Evolutionary conservation across 2,329 filamentous ascomycete genomes (phyloP).

Genomic region (Ascochyta viciae-villosae): DNA sequence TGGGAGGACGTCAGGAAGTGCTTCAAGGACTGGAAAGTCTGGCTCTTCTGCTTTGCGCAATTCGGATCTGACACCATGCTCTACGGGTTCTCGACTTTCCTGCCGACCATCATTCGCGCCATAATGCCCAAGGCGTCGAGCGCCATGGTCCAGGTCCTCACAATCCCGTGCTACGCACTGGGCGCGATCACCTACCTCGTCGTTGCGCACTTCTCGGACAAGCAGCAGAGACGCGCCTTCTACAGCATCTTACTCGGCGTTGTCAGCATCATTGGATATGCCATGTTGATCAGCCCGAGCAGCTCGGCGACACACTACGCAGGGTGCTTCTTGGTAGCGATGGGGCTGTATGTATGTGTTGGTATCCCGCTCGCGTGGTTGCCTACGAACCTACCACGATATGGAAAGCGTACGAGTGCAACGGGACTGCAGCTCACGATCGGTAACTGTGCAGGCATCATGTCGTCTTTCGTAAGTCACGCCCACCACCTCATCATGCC

Average conservation of each 20-base stretch:
- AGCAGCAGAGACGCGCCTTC: slow-evolving; percentile 68
- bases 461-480: slow-evolving; percentile 70
- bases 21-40: slow-evolving; percentile 78
- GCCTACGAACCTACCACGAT: slow-evolving; percentile 73
- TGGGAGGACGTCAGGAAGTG: slow-evolving; percentile 70
- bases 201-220: slow-evolving; percentile 72
- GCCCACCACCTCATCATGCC: too few relatives aligned
- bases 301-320: slow-evolving; percentile 73
- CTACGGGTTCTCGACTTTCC: slow-evolving; percentile 78
- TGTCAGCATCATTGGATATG: slow-evolving; percentile 73
- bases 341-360: slow-evolving; percentile 70
- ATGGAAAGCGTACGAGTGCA: slow-evolving; percentile 77
- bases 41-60: slow-evolving; percentile 71
- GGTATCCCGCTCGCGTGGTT: slow-evolving; percentile 65
- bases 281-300: slow-evolving; percentile 67
- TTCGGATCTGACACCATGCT: slow-evolving; percentile 80
- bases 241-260: slow-evolving; percentile 69
- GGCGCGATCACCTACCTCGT: slow-evolving; percentile 74
- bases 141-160: slow-evolving; percentile 75
- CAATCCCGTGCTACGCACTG: slow-evolving; percentile 78
- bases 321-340: slow-evolving; percentile 77
- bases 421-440: slow-evolving; percentile 74
- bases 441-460: slow-evolving; percentile 74
- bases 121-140: slow-evolving; percentile 68
- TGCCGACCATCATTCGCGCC: slow-evolving; percentile 78